Evolutionary conservation across 495 filamentous ascomycete species (phyloP).

Genomic region (Neurospora sp.): DNA sequence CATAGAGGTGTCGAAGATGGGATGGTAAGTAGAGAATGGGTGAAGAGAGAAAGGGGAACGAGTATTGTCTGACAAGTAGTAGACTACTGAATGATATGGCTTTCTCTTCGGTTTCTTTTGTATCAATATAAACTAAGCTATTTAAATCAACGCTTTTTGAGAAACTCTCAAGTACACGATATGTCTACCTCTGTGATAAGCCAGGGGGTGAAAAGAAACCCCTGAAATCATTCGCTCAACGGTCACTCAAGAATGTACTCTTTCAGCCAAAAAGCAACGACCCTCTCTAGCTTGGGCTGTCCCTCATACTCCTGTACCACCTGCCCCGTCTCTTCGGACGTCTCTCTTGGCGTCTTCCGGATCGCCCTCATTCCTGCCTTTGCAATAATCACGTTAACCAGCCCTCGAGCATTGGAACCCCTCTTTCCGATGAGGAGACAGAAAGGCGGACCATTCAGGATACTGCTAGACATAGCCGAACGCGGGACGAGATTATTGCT

Average conservation of each 20-base stretch:
- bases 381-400: neutral
- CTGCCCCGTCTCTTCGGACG: neutral
- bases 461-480: neutral
- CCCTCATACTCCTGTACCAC: neutral
- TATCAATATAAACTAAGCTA: neutral
- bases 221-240: neutral
- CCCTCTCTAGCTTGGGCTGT: neutral
- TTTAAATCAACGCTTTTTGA: neutral
- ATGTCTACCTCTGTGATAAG: neutral
- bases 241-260: neutral
- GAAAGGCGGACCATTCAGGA: neutral
- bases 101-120: too few species aligned
- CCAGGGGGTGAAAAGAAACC: neutral
- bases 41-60: too few species aligned
- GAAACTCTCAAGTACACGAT: neutral
- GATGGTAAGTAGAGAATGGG: too few species aligned
- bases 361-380: neutral
- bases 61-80: too few species aligned
- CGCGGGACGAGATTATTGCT: neutral
- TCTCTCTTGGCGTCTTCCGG: neutral
- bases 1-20: too few species aligned
- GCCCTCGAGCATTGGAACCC: neutral
- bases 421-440: neutral
- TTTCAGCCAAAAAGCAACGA: neutral
- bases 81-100: too few species aligned